phyloP scores from a whole-genome alignment of 768 basidiomycete genomes.

The Calvatia gigantea region DNA sequence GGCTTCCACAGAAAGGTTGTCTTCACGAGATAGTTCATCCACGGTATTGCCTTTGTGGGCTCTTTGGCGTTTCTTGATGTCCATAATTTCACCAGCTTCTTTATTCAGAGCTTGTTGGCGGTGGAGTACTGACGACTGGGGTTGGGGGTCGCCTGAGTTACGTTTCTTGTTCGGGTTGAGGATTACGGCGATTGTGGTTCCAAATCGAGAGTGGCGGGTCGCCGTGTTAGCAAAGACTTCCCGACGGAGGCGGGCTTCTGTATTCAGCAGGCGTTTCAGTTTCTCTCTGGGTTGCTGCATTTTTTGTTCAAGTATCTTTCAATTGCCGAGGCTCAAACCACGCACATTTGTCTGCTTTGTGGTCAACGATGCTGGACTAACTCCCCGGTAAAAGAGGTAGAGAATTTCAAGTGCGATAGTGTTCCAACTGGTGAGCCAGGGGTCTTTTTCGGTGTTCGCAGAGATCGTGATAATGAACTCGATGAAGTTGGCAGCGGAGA shows the following conservation, averaged over 20 bases:
- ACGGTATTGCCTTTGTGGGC: constrained; percentile 55
- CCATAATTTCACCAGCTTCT: constrained; percentile 68
- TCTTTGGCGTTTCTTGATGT: constrained; percentile 61
- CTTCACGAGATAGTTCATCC: constrained; percentile 67
- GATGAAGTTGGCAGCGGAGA: constrained; percentile 70
- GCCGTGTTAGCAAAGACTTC: constrained; percentile 49
- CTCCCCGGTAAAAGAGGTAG: constrained; percentile 83
- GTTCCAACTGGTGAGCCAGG: constrained; percentile 84
- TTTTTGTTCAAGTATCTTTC: constrained; percentile 4
- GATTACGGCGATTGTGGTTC: constrained; percentile 86
- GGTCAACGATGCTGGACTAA: constrained; percentile 57
- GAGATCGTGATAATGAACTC: constrained; percentile 85
- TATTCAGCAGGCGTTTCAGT: constrained; percentile 71
- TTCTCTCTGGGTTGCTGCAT: constrained; percentile 63
- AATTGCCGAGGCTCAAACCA: constrained; percentile 8
- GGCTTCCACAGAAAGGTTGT: constrained; percentile 67
- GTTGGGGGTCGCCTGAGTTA: constrained; percentile 20
- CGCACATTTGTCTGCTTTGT: constrained; percentile 64
- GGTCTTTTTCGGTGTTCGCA: constrained; percentile 68
- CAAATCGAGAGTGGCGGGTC: constrained; percentile 93
- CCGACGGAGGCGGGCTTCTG: constrained; percentile 66
- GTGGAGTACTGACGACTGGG: constrained; percentile 73
- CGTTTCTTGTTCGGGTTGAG: constrained; percentile 55
- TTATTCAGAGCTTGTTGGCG: constrained; percentile 74
- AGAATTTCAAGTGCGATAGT: constrained; percentile 90